phyloP scores from a whole-genome alignment of 768 basidiomycete genomes.

The Lactifluus piperatus region DNA sequence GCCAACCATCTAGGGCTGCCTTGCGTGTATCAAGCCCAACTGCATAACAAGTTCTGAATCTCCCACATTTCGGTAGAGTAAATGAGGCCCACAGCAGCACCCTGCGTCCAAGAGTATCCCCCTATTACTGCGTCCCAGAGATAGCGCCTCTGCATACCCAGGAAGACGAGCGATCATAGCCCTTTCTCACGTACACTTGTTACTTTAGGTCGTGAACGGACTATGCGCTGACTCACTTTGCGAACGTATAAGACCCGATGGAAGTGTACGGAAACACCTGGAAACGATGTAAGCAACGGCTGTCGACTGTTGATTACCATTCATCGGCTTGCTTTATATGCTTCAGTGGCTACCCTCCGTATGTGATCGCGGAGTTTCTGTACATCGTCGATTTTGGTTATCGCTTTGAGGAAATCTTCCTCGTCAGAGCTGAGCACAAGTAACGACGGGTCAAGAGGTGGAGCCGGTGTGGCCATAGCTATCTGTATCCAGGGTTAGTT shows the following conservation, averaged over 20 bases:
- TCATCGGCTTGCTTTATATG: neutral
- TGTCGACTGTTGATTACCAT: neutral
- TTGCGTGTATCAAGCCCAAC: slow-evolving; percentile 37
- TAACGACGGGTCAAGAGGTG: slow-evolving; percentile 5
- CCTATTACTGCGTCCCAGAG: slow-evolving; percentile 28
- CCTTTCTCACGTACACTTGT: slow-evolving; percentile 9
- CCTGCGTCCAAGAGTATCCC: slow-evolving; percentile 39
- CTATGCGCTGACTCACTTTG: slow-evolving; percentile 12
- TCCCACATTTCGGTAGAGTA: neutral
- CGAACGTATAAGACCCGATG: slow-evolving; percentile 25
- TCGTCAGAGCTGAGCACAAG: slow-evolving; percentile 4
- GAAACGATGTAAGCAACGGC: neutral
- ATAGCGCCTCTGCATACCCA: slow-evolving; percentile 27
- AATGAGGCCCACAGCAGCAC: slow-evolving; percentile 33
- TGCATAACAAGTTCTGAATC: slow-evolving; percentile 1
- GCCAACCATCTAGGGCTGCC: slow-evolving; percentile 36
- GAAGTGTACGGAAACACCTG: slow-evolving; percentile 28
- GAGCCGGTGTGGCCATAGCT: neutral
- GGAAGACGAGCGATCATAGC: slow-evolving; percentile 23
- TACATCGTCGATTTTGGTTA: neutral
- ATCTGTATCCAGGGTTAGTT: no score
- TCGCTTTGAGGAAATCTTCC: slow-evolving; percentile 3
- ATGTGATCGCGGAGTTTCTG: slow-evolving; percentile 9
- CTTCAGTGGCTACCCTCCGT: slow-evolving; percentile 1
- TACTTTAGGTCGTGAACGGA: neutral